Conservation (phyloP, 1,284 basidiomycete genomes). For the Leccinum subrobustum region DNA sequence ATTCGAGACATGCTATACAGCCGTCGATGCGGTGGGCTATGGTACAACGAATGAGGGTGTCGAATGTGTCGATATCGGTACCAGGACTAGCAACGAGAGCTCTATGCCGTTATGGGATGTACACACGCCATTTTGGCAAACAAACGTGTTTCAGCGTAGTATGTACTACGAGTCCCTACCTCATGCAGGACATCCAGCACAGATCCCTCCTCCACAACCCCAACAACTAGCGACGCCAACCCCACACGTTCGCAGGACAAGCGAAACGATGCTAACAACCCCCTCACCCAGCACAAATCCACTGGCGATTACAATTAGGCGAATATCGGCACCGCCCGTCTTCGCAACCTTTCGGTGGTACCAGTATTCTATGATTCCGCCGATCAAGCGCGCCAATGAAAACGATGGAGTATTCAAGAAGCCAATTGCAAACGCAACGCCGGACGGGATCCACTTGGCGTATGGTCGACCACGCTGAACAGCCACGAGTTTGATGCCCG, state of each 20-base stretch:
- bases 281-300: conserved; percentile 97
- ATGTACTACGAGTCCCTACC: neutral
- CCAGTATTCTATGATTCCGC: conserved; percentile 78
- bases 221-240: conserved; percentile 79
- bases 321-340: conserved; percentile 58
- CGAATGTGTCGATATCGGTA: neutral
- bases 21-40: neutral
- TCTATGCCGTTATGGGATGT: conserved; percentile 13
- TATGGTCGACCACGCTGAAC: conserved; percentile 45
- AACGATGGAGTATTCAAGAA: conserved; percentile 97
- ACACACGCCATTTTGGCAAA: conserved; percentile 1
- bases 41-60: neutral
- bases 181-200: conserved; percentile 59
- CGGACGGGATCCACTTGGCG: conserved; percentile 82
- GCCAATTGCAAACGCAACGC: conserved; percentile 85
- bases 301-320: conserved; percentile 86
- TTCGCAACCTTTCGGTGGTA: conserved; percentile 54
- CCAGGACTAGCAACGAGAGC: neutral
- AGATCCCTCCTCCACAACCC: conserved; percentile 77
- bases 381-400: conserved; percentile 87
- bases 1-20: conserved; percentile 58
- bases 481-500: conserved; percentile 67
- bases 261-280: conserved; percentile 79
- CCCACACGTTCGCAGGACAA: conserved; percentile 75
- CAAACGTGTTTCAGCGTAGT: neutral